These are phyloP conservation scores for Aspergillus felis DNA, from an alignment of 2,329 filamentous ascomycete genomes.

Conservation along the genomic window DNA sequence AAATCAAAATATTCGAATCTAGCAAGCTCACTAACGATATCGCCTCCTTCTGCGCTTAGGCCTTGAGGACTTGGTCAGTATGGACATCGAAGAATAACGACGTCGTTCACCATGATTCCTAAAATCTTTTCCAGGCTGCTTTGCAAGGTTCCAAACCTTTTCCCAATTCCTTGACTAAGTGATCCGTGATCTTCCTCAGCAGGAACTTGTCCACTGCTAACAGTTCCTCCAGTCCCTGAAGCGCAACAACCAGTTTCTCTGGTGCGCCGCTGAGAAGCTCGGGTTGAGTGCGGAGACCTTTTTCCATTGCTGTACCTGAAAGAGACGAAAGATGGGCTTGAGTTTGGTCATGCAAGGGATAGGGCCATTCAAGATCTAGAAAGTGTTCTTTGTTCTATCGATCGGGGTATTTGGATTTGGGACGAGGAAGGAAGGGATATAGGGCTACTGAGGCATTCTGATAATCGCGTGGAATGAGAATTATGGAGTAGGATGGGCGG, in stretches of 20 bases:
- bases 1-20: not conserved
- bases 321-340: not conserved
- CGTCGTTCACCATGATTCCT: not conserved
- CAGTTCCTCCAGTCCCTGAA: conserved; percentile 68
- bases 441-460: not conserved
- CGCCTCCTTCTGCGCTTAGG: conserved; percentile 80
- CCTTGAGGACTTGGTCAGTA: conserved; percentile 46
- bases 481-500: not conserved
- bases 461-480: not conserved
- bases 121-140: not conserved
- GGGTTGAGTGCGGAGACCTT: not conserved
- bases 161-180: conserved; percentile 82
- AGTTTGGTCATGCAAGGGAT: not conserved
- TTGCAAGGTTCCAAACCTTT: conserved; percentile 57
- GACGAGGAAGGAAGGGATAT: not conserved
- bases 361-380: not conserved
- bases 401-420: not conserved
- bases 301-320: not conserved
- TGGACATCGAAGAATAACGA: not conserved
- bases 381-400: not conserved
- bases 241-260: not conserved
- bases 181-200: conserved; percentile 84
- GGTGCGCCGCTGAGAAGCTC: not conserved
- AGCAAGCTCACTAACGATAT: conserved; percentile 64
- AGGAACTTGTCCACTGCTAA: conserved; percentile 75